Percentiles rank a stretch among this genome's conserved stretches.
Conservation (phyloP, 495 filamentous ascomycete genomes). For the Aspergillus olivimuriae region DNA sequence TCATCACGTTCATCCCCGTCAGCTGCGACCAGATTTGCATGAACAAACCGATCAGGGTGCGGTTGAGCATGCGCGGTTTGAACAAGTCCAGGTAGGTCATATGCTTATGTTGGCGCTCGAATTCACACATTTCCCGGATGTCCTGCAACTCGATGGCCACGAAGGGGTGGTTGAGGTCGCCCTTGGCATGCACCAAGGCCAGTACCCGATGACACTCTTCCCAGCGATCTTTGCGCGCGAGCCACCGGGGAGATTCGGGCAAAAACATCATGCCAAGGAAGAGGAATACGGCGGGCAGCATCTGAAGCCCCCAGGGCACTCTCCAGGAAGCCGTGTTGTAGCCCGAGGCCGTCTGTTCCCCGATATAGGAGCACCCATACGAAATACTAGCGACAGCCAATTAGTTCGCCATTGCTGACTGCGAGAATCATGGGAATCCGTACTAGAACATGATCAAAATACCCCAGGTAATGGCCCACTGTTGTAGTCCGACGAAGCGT, state of each 20-base stretch:
- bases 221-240: slow-evolving; percentile 69
- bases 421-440: too few relatives aligned
- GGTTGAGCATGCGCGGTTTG: slow-evolving; percentile 63
- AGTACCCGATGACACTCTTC: slow-evolving; percentile 62
- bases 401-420: too few relatives aligned
- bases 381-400: slow-evolving; percentile 46
- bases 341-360: slow-evolving; percentile 15
- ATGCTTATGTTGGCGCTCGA: slow-evolving; percentile 55
- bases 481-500: slow-evolving; percentile 65
- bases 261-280: slow-evolving; percentile 58
- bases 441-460: slow-evolving; percentile 75
- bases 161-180: slow-evolving; percentile 55
- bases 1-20: slow-evolving; percentile 85
- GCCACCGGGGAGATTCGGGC: slow-evolving; percentile 79
- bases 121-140: slow-evolving; percentile 62
- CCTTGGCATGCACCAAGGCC: slow-evolving; percentile 63
- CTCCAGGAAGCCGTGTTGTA: slow-evolving; percentile 55
- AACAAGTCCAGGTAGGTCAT: slow-evolving; percentile 66
- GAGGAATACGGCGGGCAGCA: slow-evolving; percentile 63
- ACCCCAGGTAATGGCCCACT: slow-evolving; percentile 81
- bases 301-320: slow-evolving; percentile 73
- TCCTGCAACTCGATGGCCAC: slow-evolving; percentile 61
- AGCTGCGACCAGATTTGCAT: slow-evolving; percentile 80
- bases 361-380: slow-evolving; percentile 66
- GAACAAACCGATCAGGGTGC: slow-evolving; percentile 64